Conservation (phyloP, 73 alveolate species). For the Uronychia setigera region DNA sequence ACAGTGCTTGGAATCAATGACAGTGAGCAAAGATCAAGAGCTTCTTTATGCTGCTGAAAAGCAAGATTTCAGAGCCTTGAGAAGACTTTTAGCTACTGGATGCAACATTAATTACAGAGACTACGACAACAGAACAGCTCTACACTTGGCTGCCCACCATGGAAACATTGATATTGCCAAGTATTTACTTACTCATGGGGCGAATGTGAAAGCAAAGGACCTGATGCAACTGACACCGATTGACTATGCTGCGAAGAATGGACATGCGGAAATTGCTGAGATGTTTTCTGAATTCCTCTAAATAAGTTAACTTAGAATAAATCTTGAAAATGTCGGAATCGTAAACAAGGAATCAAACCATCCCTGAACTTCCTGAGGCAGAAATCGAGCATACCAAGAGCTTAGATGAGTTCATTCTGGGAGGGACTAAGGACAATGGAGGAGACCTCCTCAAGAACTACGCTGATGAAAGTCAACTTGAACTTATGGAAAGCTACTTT, state of each 20-base stretch:
- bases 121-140: slow-evolving; percentile 59
- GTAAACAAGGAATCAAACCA: background rate
- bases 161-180: slow-evolving; percentile 24
- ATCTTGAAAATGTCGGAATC: background rate
- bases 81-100: slow-evolving; percentile 19
- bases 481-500: background rate
- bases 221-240: slow-evolving; percentile 23
- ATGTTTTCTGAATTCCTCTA: background rate
- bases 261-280: background rate
- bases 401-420: background rate
- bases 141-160: slow-evolving; percentile 59
- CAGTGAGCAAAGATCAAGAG: slow-evolving; percentile 6
- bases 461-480: background rate
- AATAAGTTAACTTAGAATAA: background rate
- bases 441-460: background rate
- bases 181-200: slow-evolving; percentile 22
- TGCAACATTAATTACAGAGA: slow-evolving; percentile 31
- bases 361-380: background rate
- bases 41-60: slow-evolving; percentile 28
- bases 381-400: background rate
- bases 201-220: slow-evolving; percentile 7
- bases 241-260: slow-evolving; percentile 25
- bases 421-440: background rate
- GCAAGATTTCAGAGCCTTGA: slow-evolving; percentile 21
- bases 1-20: background rate